Evolutionary conservation across 208 protist genomes (phyloP).

Genomic region (Phytomonas sp.): DNA sequence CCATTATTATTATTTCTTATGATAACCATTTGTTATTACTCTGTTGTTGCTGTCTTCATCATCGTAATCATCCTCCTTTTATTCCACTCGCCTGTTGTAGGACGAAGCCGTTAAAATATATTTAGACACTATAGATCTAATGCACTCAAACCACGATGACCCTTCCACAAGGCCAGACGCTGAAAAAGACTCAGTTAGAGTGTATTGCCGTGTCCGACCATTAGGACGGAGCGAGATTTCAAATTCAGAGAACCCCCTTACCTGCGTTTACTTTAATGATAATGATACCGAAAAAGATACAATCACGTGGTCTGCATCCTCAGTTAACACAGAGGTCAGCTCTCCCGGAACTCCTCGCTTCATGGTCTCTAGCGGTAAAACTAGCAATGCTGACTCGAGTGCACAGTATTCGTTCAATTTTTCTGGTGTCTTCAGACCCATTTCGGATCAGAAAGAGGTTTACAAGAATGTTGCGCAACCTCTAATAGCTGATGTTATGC

Average conservation of each 20-base stretch:
- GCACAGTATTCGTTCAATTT: slow-evolving; percentile 46
- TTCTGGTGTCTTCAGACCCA: slow-evolving; percentile 40
- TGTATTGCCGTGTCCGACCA: slow-evolving; percentile 43
- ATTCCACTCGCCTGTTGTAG: neutral
- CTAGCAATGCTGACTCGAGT: neutral
- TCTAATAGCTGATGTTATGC: slow-evolving; percentile 84
- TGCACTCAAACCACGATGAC: neutral
- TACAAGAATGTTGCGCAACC: slow-evolving; percentile 80
- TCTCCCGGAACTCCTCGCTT: neutral
- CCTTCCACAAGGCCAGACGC: slow-evolving; percentile 4
- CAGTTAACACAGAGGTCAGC: neutral
- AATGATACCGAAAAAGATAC: neutral
- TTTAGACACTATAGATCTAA: neutral
- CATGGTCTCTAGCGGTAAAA: neutral
- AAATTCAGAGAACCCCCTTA: neutral
- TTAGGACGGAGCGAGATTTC: slow-evolving; percentile 15
- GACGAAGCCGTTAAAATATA: neutral
- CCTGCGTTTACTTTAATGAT: neutral
- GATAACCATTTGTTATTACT: neutral
- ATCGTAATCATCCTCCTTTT: neutral
- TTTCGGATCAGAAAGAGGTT: slow-evolving; percentile 56
- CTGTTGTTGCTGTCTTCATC: neutral
- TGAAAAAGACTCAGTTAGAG: slow-evolving; percentile 28
- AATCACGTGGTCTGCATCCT: neutral
- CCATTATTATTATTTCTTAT: neutral